Evolutionary conservation across 164 flowering plant species (phyloP), one percentile per base, ranked within the genome.

Genomic region (Liquidambar formosana): DNA sequence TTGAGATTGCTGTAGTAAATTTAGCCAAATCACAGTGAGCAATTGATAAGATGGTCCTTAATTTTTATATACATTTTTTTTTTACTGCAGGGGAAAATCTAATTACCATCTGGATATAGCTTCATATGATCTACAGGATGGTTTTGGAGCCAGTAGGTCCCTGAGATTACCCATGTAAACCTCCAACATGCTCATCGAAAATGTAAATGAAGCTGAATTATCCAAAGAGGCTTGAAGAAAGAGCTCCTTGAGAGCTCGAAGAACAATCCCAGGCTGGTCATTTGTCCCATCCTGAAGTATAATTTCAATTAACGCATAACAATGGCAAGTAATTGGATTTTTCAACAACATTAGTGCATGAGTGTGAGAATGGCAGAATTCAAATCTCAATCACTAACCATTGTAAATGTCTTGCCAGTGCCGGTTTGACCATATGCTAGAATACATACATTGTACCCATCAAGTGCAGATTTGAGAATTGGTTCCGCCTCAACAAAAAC

Each of bases 381-480:
- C 21, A 58, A 49, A 75, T 60, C 33, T 28, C n/a, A 22, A 41
- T 58, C 41, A 72, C 86, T 74, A 8, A 90, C 96, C 98, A 93
- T 93, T 18, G 97, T 91, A 69, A 82, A 89, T 26, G 98, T 93
- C 82, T 91, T 93, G 76, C 98, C 98, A 4, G 92, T 86, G 49
- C 97, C 94, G 3, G 98, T 93, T 74, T 93, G 98, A 26, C 98
- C 98, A 85, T 89, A 91, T 28, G 98, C 91, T 48, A 93, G 72
- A 21, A 93, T 75, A 64, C 94, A 93, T 0, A 89, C 94, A 73
- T 87, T 87, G 70, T 86, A 86, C 71, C 97, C 95, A 74, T 92
- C 97, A 52, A 92, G 82, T 45, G 95, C 94, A 56, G 97, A 92
- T 84, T 84, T 89, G 66, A 89, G 75, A 18, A 89, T 81, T 25